Evolutionary conservation across 371 early-diverging fungal genomes (phyloP), one percentile per base, ranked within the genome.

Genomic region (Mortierella sp.): DNA sequence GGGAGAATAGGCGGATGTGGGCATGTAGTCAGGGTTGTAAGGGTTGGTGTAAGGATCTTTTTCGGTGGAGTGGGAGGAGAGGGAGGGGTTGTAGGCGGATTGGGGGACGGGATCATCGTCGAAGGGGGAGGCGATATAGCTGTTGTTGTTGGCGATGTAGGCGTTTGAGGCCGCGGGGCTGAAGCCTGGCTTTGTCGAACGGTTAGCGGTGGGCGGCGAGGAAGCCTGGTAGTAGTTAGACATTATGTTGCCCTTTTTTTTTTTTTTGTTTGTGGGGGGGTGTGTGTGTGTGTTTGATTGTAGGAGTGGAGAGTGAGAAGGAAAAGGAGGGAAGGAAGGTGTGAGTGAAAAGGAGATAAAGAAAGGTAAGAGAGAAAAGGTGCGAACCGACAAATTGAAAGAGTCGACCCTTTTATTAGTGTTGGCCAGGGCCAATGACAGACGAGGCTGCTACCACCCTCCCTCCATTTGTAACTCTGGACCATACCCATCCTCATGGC

Each of bases 111-210:
- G 78, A 16, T 84, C 84, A 54, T 85, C 86, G 71, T 85, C 86
- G 56, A 85, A 85, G 51, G 86, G 86, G 27, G 86, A 85, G 56
- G 55, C 41, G 77, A 85, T 85, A 72, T 82, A 82, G 72, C 35
- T 85, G 54, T 77, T 72, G 32, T 73, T 72, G 68, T 35, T 38
- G 24, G 76, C 51, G 71, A 79, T 41, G 51, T 32, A 76, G 55
- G 76, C 41, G 70, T 76, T 76, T 60, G 74, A 12, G 75, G 60
- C 41, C 21, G 14, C 24, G 41, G 10, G 48, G n/a, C 51, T 76
- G 58, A 65, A 74, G 65, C 38, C 55, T 11, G 80, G 75, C 76
- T 78, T 80, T 32, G 83, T 76, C 24, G 82, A 49, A 74, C 29
- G 73, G 29, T 68, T 65, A 16, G 68, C 60, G 18, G 44, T 18